Percentiles rank a stretch among this genome's conserved stretches.
Conservation (phyloP, 2,329 filamentous ascomycete species). For the Colletotrichum musicola region DNA sequence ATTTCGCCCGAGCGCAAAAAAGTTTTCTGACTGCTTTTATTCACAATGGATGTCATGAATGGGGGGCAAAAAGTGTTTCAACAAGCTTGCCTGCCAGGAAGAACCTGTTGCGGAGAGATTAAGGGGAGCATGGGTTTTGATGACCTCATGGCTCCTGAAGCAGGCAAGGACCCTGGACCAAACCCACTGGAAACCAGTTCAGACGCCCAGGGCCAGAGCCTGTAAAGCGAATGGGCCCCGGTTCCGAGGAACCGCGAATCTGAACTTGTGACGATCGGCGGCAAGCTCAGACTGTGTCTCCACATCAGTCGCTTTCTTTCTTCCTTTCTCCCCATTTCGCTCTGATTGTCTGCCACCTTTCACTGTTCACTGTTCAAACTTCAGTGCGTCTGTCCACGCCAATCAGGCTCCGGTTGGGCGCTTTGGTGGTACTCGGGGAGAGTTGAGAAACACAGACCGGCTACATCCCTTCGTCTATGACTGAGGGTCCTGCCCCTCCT, state of each 20-base stretch:
- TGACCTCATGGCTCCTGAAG: constrained; percentile 33
- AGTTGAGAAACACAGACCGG: constrained; percentile 6
- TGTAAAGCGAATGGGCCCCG: constrained; percentile 6
- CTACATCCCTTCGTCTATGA: constrained; percentile 2
- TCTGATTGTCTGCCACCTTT: not conserved
- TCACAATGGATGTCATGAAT: not conserved
- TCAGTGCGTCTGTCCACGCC: not conserved
- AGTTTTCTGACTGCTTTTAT: not conserved
- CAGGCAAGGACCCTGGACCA: constrained; percentile 31
- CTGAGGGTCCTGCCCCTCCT: not conserved
- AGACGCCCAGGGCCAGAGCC: constrained; percentile 9
- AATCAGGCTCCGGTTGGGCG: constrained; percentile 1
- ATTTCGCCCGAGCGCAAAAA: not conserved
- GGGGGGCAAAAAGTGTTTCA: constrained; percentile 9
- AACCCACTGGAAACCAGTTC: constrained; percentile 1
- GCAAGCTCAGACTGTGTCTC: constrained; percentile 26
- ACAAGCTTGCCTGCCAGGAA: constrained; percentile 23
- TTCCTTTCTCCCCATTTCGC: not conserved
- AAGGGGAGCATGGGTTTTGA: constrained; percentile 33
- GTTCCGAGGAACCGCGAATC: constrained; percentile 35
- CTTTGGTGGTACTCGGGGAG: not conserved
- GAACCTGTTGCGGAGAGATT: constrained; percentile 35
- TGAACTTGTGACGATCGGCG: constrained; percentile 30
- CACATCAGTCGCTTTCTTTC: not conserved
- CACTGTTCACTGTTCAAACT: not conserved